Conservation (phyloP, 2,329 filamentous ascomycete species). For the Neofusicoccum sp. region DNA sequence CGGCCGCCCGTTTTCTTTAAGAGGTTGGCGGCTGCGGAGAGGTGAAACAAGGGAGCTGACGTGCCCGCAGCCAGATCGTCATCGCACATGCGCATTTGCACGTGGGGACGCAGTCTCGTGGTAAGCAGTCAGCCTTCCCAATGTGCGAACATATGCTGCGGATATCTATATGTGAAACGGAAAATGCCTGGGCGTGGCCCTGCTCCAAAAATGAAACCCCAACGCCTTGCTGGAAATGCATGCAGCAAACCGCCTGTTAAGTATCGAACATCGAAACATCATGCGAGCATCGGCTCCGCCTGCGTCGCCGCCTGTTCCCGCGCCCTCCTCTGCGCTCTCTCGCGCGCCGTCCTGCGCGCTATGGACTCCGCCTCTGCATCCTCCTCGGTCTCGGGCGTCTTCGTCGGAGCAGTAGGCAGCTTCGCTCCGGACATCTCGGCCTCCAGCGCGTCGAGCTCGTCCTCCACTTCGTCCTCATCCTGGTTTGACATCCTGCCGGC, state of each 20-base stretch:
- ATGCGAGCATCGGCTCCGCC: constrained; percentile 38
- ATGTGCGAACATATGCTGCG: not conserved
- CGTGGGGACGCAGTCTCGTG: not conserved
- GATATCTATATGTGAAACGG: constrained; percentile 13
- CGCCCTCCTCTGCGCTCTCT: constrained; percentile 33
- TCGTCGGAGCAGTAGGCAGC: constrained; percentile 41
- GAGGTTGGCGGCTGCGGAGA: not conserved
- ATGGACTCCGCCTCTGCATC: constrained; percentile 19
- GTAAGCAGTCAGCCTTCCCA: not conserved
- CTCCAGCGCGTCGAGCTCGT: constrained; percentile 83
- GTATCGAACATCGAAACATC: constrained; percentile 1
- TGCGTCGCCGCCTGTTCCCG: constrained; percentile 30
- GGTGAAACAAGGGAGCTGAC: no score
- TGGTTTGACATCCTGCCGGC: constrained; percentile 85
- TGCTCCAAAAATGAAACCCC: not conserved
- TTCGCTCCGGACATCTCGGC: constrained; percentile 53
- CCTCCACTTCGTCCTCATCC: constrained; percentile 97
- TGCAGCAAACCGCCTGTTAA: constrained; percentile 14
- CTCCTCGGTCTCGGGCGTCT: constrained; percentile 30
- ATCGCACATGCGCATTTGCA: not conserved
- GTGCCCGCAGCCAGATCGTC: not conserved
- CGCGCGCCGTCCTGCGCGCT: constrained; percentile 31
- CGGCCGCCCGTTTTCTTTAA: not conserved
- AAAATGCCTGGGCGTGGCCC: not conserved
- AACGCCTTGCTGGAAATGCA: constrained; percentile 19